Percentiles rank a stretch among this genome's conserved stretches.
Evolutionary conservation across 106 monocot genomes (phyloP).

Genomic region (Platanthera guangdongensis): DNA sequence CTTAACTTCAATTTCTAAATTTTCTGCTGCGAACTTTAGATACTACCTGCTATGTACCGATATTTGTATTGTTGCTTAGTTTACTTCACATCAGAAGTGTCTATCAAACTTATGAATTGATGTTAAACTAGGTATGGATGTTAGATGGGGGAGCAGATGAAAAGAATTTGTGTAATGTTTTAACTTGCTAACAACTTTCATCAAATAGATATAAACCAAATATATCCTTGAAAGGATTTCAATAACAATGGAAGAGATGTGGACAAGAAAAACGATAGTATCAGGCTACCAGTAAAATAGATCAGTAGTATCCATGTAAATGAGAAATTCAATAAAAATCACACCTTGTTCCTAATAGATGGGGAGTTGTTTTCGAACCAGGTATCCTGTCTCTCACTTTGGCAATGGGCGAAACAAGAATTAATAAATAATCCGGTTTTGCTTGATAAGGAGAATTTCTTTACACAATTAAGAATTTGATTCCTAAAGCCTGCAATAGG

Average conservation of each 20-base stretch:
- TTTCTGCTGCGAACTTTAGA: no score
- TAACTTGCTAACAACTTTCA: neutral
- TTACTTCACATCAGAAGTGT: no score
- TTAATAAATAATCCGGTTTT: slow-evolving; percentile 55
- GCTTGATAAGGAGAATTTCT: slow-evolving; percentile 22
- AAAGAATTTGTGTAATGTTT: neutral
- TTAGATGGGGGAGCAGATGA: neutral
- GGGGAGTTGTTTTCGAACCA: slow-evolving; percentile 47
- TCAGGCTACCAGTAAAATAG: neutral
- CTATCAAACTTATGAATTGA: no score
- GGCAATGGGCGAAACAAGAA: slow-evolving; percentile 69
- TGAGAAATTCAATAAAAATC: neutral
- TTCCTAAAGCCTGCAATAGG: slow-evolving; percentile 33
- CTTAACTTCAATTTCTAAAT: no score
- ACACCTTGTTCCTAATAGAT: slow-evolving; percentile 37
- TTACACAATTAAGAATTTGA: slow-evolving; percentile 41
- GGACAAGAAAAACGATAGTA: neutral
- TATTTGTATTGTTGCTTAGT: no score
- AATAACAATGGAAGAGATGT: neutral
- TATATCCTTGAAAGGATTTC: neutral
- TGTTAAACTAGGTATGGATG: no score
- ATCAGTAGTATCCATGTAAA: neutral
- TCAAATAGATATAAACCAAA: neutral
- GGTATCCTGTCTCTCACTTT: slow-evolving; percentile 50
- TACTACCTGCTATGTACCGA: no score